Conservation (phyloP, 2,329 filamentous ascomycete genomes). For the Fusarium luffae region DNA sequence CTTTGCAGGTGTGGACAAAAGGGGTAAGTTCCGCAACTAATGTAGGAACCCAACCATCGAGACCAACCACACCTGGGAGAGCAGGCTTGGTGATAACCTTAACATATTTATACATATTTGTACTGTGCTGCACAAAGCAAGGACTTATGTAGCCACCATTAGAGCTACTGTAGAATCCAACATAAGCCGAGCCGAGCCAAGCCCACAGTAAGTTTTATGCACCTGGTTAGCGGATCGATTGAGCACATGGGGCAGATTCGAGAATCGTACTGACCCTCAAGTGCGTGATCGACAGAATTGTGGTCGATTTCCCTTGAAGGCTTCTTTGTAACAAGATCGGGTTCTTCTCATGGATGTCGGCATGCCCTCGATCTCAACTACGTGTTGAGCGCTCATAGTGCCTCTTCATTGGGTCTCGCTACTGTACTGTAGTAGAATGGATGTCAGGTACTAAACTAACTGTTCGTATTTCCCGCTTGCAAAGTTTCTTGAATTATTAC, state of each 20-base stretch:
- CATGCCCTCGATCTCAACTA: neutral
- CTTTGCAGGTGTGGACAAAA: conserved; percentile 18
- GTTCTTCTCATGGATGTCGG: neutral
- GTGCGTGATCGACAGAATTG: conserved; percentile 4
- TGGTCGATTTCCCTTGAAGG: conserved; percentile 23
- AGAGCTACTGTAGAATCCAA: neutral
- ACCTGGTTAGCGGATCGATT: neutral
- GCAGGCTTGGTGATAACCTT: conserved; percentile 26
- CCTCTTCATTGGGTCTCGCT: neutral
- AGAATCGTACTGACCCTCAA: neutral
- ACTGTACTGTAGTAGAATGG: neutral
- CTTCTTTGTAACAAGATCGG: conserved; percentile 2
- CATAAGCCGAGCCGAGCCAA: neutral
- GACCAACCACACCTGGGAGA: conserved; percentile 12
- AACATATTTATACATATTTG: neutral
- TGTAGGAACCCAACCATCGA: conserved; percentile 33
- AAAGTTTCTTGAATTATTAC: conserved; percentile 1
- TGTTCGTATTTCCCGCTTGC: neutral
- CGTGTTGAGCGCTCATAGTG: neutral
- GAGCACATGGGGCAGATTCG: neutral
- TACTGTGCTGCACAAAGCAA: conserved; percentile 23
- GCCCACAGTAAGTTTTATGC: neutral
- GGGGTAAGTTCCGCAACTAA: conserved; percentile 32
- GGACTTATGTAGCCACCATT: conserved; percentile 12
- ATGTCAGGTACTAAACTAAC: too few species aligned